Base-by-base conservation (phyloP, 257 asterid species). In the Penstemon eatonii region DNA sequence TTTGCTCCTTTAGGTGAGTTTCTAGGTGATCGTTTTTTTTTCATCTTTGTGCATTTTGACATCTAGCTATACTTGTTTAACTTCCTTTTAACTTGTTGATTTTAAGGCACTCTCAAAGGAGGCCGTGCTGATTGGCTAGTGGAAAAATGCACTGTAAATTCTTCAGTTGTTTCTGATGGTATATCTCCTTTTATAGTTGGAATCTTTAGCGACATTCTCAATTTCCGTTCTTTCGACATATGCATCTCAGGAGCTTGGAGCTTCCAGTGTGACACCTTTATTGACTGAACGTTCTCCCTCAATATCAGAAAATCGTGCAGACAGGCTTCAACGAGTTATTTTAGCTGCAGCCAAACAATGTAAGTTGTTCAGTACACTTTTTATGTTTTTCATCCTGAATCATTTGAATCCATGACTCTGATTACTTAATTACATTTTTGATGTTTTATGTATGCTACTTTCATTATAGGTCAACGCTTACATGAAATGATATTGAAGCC, bases 121-220 rank as follows among this genome's bases (percentile, higher is more conserved):
- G 96, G 99, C 40, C 83, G 99, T n/a, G 92, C 92, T 57, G 99
- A 91, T 83, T 94, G 99, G 99, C 96, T 94, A 7, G 92, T 89
- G 58, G 99, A 94, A 84, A 94, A 94, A 89, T 91, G 99, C 90
- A 89, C 97, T 5, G 99, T 91, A 83, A 76, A 88, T 75, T 63
- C 53, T 76, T 58, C 56, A 70, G 78, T 64, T 71, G 6, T 38
- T 66, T 67, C 68, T 66, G 70, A 65, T 66, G 67, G 75, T 67
- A 51, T 25, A 40, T 44, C 40, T 69, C 46, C 36, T 42, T 73
- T 60, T 63, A 19, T 59, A 8, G 57, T 10, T 44, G 47, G 55
- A 4, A 25, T 52, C 39, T 68, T 44, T 15, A 40, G 36, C 41
- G 63, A 8, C 60, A 10, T 61, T 66, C 60, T 5, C 63, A 19